Evolutionary conservation across 352 stramenopile species (phyloP).

Genomic region (Pilasporangium apinafurcum): DNA sequence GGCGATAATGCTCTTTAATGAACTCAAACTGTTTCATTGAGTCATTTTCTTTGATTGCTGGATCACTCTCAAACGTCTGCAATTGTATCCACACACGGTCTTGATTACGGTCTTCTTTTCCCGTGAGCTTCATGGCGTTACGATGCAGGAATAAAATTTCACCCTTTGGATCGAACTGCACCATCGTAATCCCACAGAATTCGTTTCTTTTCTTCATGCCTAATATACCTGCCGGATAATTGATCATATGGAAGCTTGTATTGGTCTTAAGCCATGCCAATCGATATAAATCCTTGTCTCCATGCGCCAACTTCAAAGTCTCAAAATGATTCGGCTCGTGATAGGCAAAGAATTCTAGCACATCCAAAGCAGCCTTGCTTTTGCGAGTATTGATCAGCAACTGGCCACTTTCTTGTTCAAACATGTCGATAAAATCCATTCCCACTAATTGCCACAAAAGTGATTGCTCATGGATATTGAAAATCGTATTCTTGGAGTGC

Average conservation of each 20-base stretch:
- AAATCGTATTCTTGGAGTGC: constrained; percentile 14
- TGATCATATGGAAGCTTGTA: constrained; percentile 38
- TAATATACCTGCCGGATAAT: constrained; percentile 29
- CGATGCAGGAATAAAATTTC: constrained; percentile 8
- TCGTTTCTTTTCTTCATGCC: constrained; percentile 25
- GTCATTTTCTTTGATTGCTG: no score
- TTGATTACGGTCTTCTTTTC: no score
- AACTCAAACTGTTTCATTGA: constrained; percentile 20
- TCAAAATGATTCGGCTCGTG: constrained; percentile 26
- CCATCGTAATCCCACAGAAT: constrained; percentile 38
- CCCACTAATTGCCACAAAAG: constrained; percentile 20
- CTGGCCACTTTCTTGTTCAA: constrained; percentile 31
- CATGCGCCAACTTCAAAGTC: constrained; percentile 25
- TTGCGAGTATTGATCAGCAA: constrained; percentile 17
- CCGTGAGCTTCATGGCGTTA: constrained; percentile 6
- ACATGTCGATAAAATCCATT: constrained; percentile 26
- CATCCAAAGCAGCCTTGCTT: constrained; percentile 6
- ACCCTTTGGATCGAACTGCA: constrained; percentile 4
- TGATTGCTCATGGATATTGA: constrained; percentile 19
- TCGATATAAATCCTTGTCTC: constrained; percentile 60
- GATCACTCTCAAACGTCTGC: constrained; percentile 20
- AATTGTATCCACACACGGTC: constrained; percentile 30
- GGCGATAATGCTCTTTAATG: constrained; percentile 24
- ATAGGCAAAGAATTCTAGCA: constrained; percentile 40
- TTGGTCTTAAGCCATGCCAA: constrained; percentile 48